phyloP scores from a whole-genome alignment of 2,329 filamentous ascomycete genomes.

The Hypocreales sp. region DNA sequence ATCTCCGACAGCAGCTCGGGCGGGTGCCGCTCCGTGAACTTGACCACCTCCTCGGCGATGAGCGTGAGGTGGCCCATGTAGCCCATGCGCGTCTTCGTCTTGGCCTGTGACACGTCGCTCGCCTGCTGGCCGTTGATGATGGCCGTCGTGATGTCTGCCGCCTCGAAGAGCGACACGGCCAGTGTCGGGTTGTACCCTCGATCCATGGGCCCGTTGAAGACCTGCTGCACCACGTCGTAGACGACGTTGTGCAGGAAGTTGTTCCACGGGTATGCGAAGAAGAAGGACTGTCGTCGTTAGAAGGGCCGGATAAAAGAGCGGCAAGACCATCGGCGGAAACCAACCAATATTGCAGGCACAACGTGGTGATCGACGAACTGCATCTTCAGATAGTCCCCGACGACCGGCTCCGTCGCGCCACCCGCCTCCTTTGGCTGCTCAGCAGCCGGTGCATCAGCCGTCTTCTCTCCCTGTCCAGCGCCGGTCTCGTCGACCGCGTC shows the following conservation, averaged over 20 bases:
- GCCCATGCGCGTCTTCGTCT: constrained; percentile 78
- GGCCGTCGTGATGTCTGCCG: constrained; percentile 73
- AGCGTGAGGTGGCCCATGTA: constrained; percentile 98
- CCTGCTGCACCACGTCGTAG: constrained; percentile 96
- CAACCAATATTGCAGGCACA: constrained; percentile 86
- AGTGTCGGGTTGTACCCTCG: constrained; percentile 82
- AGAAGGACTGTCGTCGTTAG: constrained; percentile 55
- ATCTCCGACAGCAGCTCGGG: constrained; percentile 71
- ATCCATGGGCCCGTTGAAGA: constrained; percentile 97
- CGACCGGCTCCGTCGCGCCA: constrained; percentile 45
- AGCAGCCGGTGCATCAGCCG: not conserved
- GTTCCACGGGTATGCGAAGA: constrained; percentile 98
- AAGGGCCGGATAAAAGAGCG: no score
- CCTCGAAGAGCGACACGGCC: constrained; percentile 85
- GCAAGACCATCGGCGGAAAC: no score
- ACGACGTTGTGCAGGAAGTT: constrained; percentile 99
- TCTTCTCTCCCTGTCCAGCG: constrained; percentile 1
- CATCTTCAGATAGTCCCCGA: constrained; percentile 89
- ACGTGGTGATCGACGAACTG: constrained; percentile 92
- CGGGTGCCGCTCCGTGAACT: constrained; percentile 89
- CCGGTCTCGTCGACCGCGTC: constrained; percentile 4
- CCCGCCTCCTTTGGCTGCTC: constrained; percentile 6
- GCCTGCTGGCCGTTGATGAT: constrained; percentile 83
- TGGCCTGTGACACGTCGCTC: constrained; percentile 72
- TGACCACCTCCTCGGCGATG: constrained; percentile 95